phyloP scores from a whole-genome alignment of 176 grass and related monocot species.

The Lolium perenne region DNA sequence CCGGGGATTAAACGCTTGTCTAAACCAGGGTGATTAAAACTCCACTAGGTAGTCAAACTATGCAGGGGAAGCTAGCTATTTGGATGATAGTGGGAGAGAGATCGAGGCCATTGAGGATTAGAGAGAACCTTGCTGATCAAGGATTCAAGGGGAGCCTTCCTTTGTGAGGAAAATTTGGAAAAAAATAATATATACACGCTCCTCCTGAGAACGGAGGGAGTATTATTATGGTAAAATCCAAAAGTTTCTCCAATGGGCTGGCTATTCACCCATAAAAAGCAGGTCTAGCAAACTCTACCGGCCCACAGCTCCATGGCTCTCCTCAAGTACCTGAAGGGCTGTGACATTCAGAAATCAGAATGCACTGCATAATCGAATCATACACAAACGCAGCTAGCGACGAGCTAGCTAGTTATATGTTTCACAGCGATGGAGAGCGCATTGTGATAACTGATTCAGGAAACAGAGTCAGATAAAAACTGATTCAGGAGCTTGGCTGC shows the following conservation, averaged over 20 bases:
- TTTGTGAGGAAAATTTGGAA: too few species aligned
- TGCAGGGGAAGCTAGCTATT: not conserved
- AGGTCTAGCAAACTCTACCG: not conserved
- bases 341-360: not conserved
- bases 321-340: too few species aligned
- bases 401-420: too few species aligned
- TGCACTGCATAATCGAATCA: not conserved
- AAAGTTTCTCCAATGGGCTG: too few species aligned
- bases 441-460: too few species aligned
- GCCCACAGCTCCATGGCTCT: not conserved
- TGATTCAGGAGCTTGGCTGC: not conserved
- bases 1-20: not conserved
- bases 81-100: not conserved
- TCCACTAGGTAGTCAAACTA: not conserved
- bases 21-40: not conserved
- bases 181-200: too few species aligned
- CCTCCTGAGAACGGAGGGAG: not conserved
- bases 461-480: not conserved
- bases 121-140: slow-evolving; percentile 32
- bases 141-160: not conserved
- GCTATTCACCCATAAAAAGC: not conserved
- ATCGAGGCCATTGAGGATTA: not conserved
- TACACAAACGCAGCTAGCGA: too few species aligned
- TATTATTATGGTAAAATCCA: too few species aligned
- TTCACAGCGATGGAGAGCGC: too few species aligned